Evolutionary conservation across 179 eudicot species (phyloP).

Genomic region (Drosera spatulata): DNA sequence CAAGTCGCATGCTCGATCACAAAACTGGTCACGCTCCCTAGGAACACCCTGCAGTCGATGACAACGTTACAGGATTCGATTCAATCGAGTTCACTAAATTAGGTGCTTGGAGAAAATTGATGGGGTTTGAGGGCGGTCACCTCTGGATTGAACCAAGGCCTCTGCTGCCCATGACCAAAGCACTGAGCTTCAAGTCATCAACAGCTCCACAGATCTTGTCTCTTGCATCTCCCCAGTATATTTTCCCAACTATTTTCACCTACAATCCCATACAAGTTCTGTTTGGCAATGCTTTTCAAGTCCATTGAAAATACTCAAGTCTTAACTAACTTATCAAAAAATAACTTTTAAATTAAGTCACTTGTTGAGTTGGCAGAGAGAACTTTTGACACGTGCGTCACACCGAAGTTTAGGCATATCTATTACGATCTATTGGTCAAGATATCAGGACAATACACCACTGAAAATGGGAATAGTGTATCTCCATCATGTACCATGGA

Average conservation of each 20-base stretch:
- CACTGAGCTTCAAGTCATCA: constrained; percentile 14
- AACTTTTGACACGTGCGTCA: too few relatives aligned
- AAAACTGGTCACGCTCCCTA: constrained; percentile 37
- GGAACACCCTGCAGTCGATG: constrained; percentile 18
- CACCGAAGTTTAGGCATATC: too few relatives aligned
- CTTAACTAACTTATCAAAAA: background rate
- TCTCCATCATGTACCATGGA: too few relatives aligned
- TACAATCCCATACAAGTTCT: constrained; percentile 2
- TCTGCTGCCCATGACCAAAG: constrained; percentile 41
- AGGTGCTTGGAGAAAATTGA: too few relatives aligned
- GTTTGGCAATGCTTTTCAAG: too few relatives aligned
- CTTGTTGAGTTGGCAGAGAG: too few relatives aligned
- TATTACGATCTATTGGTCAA: too few relatives aligned
- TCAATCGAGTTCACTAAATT: background rate
- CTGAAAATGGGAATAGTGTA: too few relatives aligned
- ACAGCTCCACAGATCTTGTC: constrained; percentile 37
- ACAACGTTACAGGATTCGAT: too few relatives aligned
- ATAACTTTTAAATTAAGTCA: background rate
- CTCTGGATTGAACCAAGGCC: constrained; percentile 33
- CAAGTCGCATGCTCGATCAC: constrained; percentile 32
- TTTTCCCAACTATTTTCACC: constrained; percentile 25
- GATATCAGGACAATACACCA: too few relatives aligned
- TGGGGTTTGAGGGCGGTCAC: constrained; percentile 2
- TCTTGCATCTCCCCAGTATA: constrained; percentile 44
- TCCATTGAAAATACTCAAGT: background rate